Conservation (phyloP, 1,284 basidiomycete species). For the Pseudozyma thailandica region DNA sequence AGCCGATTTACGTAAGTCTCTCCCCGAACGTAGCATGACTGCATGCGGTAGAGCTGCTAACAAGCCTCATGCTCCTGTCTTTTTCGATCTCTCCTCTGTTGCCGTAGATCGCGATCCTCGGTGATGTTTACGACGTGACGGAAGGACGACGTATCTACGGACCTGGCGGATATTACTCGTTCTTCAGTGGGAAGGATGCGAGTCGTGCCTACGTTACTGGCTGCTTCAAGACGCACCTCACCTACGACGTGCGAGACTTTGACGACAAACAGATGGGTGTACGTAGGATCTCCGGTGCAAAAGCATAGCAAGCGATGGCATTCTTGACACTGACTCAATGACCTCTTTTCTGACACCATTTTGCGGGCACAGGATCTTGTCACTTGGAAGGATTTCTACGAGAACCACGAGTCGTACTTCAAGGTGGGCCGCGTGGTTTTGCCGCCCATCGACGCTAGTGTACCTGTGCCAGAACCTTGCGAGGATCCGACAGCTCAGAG, state of each 20-base stretch:
- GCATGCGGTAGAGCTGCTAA: not conserved
- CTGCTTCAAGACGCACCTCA: slow-evolving; percentile 64
- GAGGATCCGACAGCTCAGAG: slow-evolving; percentile 26
- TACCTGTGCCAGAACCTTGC: slow-evolving; percentile 57
- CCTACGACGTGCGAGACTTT: slow-evolving; percentile 64
- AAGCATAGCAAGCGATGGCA: not conserved
- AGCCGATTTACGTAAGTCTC: slow-evolving; percentile 82
- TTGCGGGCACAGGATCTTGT: slow-evolving; percentile 43
- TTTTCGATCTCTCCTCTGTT: not conserved
- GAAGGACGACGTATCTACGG: slow-evolving; percentile 83
- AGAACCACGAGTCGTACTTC: slow-evolving; percentile 53
- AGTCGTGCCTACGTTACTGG: slow-evolving; percentile 66
- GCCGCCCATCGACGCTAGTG: slow-evolving; percentile 48
- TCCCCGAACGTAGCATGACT: not conserved
- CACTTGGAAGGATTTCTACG: slow-evolving; percentile 61
- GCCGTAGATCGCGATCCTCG: slow-evolving; percentile 74
- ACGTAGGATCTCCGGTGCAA: slow-evolving; percentile 26
- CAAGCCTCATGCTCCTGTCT: not conserved
- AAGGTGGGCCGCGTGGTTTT: slow-evolving; percentile 57
- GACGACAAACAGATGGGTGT: slow-evolving; percentile 47
- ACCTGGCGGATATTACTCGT: slow-evolving; percentile 59
- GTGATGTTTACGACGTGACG: slow-evolving; percentile 91
- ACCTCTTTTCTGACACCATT: not conserved
- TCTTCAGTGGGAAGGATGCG: slow-evolving; percentile 65
- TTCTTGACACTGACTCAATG: slow-evolving; percentile 4